Conservation (phyloP, 139 green algal species). For the Dunaliella sp. region DNA sequence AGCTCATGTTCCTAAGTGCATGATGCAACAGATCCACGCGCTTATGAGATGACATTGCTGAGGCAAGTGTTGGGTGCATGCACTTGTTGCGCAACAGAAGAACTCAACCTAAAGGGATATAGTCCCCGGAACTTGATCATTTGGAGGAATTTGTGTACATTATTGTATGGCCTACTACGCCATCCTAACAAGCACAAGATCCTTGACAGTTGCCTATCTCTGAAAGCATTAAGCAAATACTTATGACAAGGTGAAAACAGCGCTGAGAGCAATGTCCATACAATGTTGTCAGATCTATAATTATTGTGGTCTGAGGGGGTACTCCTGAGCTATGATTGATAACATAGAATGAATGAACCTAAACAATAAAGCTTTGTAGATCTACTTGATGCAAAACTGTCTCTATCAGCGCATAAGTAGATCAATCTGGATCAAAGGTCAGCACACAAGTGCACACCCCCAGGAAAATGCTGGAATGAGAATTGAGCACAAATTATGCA, state of each 20-base stretch:
- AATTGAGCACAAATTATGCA: too few relatives aligned
- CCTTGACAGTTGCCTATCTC: too few relatives aligned
- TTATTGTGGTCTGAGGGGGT: too few relatives aligned
- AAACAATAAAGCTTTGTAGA: background rate
- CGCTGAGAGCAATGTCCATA: too few relatives aligned
- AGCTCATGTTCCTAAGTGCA: slow-evolving; percentile 11
- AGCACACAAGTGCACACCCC: too few relatives aligned
- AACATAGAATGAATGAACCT: background rate
- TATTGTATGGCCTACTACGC: too few relatives aligned
- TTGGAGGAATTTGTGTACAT: too few relatives aligned
- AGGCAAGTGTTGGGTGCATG: background rate
- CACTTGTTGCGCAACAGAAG: background rate
- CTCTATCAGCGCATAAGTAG: background rate
- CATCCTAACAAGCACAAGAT: too few relatives aligned
- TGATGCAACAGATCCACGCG: background rate
- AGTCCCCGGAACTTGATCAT: background rate
- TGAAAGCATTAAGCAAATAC: too few relatives aligned
- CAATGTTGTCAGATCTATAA: too few relatives aligned
- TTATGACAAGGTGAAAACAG: too few relatives aligned
- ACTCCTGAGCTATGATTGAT: background rate
- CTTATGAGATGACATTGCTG: background rate
- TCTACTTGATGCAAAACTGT: background rate
- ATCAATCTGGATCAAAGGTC: background rate
- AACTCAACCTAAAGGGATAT: background rate
- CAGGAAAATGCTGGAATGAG: too few relatives aligned